phyloP scores from a whole-genome alignment of 331 rosid species.

The Quercus tomentella region DNA sequence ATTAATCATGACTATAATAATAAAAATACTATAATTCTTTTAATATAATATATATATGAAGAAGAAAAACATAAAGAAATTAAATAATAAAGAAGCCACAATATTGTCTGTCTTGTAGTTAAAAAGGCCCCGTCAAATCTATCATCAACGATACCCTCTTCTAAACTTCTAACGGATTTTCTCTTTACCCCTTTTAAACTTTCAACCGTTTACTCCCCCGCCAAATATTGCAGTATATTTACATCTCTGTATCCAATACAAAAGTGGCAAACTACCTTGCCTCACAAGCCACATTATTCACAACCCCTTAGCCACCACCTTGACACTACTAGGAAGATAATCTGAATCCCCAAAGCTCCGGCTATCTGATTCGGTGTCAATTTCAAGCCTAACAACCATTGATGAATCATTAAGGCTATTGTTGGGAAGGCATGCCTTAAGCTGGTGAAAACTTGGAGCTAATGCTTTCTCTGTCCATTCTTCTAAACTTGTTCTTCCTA shows the following conservation, averaged over 20 bases:
- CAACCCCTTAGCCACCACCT: slow-evolving; percentile 41
- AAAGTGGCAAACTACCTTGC: slow-evolving; percentile 16
- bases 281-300: neutral
- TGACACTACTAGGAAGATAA: slow-evolving; percentile 57
- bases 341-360: slow-evolving; percentile 45
- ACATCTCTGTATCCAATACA: slow-evolving; percentile 29
- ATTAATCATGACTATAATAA: slow-evolving; percentile 18
- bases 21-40: neutral
- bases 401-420: slow-evolving; percentile 31
- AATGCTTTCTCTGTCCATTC: slow-evolving; percentile 77
- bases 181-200: slow-evolving; percentile 14
- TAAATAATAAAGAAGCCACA: neutral
- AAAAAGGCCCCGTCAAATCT: slow-evolving; percentile 11
- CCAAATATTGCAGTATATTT: slow-evolving; percentile 29
- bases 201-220: slow-evolving; percentile 39
- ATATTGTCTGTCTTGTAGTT: neutral
- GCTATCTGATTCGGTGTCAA: slow-evolving; percentile 38
- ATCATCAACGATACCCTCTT: slow-evolving; percentile 14
- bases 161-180: slow-evolving; percentile 42
- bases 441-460: slow-evolving; percentile 64
- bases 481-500: slow-evolving; percentile 55
- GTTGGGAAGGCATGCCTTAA: slow-evolving; percentile 37
- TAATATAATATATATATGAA: slow-evolving; percentile 28
- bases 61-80: neutral
- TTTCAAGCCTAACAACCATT: slow-evolving; percentile 64